Evolutionary conservation across 1,139 yeast genomes (phyloP).

Genomic region (Kodamaea alishanica): DNA sequence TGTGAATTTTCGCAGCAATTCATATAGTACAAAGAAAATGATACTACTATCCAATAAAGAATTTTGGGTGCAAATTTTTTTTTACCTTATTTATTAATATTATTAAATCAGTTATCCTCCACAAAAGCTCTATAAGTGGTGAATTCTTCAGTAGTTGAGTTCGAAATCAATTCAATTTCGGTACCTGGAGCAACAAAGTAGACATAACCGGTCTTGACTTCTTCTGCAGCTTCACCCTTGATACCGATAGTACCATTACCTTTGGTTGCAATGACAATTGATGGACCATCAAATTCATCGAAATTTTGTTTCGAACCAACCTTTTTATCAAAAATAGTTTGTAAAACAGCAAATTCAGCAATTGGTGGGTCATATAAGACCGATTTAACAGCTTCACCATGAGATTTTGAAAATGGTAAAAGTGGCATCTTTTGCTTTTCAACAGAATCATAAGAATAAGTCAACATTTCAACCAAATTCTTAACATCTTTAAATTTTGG

Average conservation of each 20-base stretch:
- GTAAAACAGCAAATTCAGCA: constrained; percentile 89
- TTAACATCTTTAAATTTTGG: constrained; percentile 96
- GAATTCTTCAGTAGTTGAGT: constrained; percentile 46
- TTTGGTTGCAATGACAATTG: constrained; percentile 76
- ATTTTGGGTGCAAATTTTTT: background rate
- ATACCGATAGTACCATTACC: constrained; percentile 64
- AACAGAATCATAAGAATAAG: constrained; percentile 84
- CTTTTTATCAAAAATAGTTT: constrained; percentile 51
- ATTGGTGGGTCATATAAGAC: constrained; percentile 91
- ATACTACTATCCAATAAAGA: no score
- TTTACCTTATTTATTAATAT: background rate
- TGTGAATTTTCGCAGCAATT: no score
- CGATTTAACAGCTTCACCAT: constrained; percentile 60
- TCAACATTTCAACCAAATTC: constrained; percentile 84
- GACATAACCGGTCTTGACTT: constrained; percentile 66
- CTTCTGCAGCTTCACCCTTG: constrained; percentile 36
- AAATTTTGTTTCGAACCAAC: constrained; percentile 46
- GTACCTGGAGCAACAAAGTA: constrained; percentile 80
- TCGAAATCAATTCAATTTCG: constrained; percentile 56
- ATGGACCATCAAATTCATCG: constrained; percentile 76
- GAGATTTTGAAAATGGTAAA: constrained; percentile 54
- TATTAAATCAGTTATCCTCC: constrained; percentile 45
- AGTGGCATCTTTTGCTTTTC: constrained; percentile 90
- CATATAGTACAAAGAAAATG: no score
- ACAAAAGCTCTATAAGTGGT: constrained; percentile 86